Percentiles rank a stretch among this genome's conserved stretches.
Conservation (phyloP, 495 filamentous ascomycete genomes). For the Terfezia claveryi region DNA sequence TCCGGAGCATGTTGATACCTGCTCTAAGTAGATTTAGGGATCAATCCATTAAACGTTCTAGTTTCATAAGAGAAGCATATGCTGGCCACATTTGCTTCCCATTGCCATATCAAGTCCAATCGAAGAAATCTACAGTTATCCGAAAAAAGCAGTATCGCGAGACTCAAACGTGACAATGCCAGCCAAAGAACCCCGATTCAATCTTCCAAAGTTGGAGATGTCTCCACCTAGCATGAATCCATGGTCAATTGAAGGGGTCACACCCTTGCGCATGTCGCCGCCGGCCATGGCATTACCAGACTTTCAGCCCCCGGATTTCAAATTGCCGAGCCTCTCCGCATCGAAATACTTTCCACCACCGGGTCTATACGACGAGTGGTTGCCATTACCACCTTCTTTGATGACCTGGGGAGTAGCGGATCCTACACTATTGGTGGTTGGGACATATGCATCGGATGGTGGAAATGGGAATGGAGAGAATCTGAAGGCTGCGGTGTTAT, state of each 20-base stretch:
- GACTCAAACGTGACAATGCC: not conserved
- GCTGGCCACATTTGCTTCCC: too few relatives aligned
- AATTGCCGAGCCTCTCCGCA: not conserved
- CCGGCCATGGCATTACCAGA: not conserved
- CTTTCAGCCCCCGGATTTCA: not conserved
- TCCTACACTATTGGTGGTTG: not conserved
- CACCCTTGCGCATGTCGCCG: not conserved
- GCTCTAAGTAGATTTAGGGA: too few relatives aligned
- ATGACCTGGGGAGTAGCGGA: not conserved
- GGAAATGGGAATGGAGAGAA: not conserved
- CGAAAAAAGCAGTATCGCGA: too few relatives aligned
- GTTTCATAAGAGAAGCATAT: too few relatives aligned
- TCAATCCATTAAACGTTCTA: too few relatives aligned
- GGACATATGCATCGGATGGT: not conserved
- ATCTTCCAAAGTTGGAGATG: not conserved
- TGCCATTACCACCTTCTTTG: not conserved
- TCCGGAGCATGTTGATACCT: too few relatives aligned
- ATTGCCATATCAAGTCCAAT: too few relatives aligned
- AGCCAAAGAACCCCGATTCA: not conserved
- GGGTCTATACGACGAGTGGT: not conserved
- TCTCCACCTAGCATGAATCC: not conserved
- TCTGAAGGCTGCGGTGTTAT: not conserved
- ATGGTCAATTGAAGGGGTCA: not conserved
- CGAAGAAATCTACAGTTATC: too few relatives aligned
- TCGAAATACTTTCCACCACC: not conserved